Evolutionary conservation across 371 early-diverging fungal genomes (phyloP), one percentile per base, ranked within the genome.

Genomic region (Apophysomyces sp.): DNA sequence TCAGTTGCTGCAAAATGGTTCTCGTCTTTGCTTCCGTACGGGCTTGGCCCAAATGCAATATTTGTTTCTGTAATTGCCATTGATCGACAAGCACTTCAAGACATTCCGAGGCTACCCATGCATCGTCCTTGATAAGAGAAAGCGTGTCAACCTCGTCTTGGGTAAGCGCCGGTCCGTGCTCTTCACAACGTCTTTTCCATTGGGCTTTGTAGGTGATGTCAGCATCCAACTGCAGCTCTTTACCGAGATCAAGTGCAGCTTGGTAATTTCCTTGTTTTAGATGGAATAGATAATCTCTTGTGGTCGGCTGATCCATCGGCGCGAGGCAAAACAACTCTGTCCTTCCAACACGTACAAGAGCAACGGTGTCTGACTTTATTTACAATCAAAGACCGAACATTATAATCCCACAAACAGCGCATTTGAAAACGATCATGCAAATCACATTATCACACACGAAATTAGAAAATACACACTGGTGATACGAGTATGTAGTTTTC

Each of bases 191-290:
- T 39, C 59, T 57, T 11, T 65, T 65, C 89, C 88, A 91, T 63
- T 83, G 87, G 4, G 85, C 72, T 68, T 91, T 86, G 60, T 86
- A 86, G 11, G 90, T 69, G 2, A 80, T 60, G 57, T 91, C 89
- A 18, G 81, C 83, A 59, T 85, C 78, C 9, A 92, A 61, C 2
- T 79, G 62, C 30, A 83, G 74, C 9, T 81, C 78, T 9, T 71
- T 66, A 5, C 87, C 89, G 29, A 89, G 71, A 4, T 81, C 75
- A n/a, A 88, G 71, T 2, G 93, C 92, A 0, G 83, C 84, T 18
- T 80, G 83, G 62, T 84, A 89, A 31, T 89, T 86, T 24, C 68
- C 73, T 58, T 79, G 72, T 7, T 62, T 66, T 21, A 79, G 44
- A 57, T 79, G 79, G 26, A 69, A 68, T 0, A 76, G 56, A 30